Percentiles rank a stretch among this genome's conserved stretches.
These are phyloP conservation scores for Lithospermum erythrorhizon DNA, from an alignment of 257 asterid genomes.

Conservation along the genomic window DNA sequence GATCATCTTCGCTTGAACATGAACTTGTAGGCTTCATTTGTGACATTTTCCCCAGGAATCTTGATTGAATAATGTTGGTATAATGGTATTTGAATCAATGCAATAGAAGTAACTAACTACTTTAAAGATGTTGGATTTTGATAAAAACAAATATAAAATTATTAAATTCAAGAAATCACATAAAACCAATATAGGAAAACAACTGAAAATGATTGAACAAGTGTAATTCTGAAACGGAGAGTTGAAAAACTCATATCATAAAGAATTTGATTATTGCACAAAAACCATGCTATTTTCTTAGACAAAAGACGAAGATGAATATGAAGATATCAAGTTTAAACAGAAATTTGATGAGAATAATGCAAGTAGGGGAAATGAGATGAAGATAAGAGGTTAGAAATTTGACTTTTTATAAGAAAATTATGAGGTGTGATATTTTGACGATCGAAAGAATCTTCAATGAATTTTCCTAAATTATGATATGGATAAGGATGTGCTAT, in stretches of 20 bases:
- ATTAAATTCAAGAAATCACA: conserved; percentile 28
- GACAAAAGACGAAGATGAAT: background rate
- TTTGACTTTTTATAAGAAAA: conserved; percentile 17
- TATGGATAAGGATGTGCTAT: background rate
- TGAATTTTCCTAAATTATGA: background rate
- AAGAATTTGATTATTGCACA: background rate
- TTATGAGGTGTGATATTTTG: conserved; percentile 12
- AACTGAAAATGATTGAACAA: conserved; percentile 45
- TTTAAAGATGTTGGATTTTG: background rate
- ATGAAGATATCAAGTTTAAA: background rate
- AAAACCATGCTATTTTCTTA: no score
- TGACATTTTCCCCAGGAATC: background rate
- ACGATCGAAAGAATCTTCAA: conserved; percentile 18
- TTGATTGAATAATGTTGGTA: no score
- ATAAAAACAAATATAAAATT: background rate
- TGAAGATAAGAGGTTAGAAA: conserved; percentile 13
- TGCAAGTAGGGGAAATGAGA: conserved; percentile 2
- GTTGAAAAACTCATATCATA: conserved; percentile 24
- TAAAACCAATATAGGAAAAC: conserved; percentile 49
- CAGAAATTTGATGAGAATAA: conserved; percentile 5
- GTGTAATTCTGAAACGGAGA: conserved; percentile 26
- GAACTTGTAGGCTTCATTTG: background rate
- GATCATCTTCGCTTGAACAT: background rate
- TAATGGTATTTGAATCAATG: no score
- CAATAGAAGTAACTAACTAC: no score